phyloP scores from a whole-genome alignment of 2,329 filamentous ascomycete species.

The Neospermospora avenae region DNA sequence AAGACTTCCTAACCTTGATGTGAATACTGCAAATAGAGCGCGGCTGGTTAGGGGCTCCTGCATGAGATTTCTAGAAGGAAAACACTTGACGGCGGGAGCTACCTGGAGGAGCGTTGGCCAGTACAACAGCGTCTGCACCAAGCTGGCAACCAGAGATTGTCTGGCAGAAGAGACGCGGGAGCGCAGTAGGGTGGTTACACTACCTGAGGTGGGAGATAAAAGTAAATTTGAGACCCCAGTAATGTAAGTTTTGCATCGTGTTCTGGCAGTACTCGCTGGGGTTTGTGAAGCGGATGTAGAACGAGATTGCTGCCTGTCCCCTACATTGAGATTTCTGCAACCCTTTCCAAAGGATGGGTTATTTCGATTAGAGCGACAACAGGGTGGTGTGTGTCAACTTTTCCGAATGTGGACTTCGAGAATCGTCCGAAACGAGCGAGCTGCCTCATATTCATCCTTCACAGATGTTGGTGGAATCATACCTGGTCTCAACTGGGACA shows the following conservation, averaged over 20 bases:
- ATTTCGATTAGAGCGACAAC: background rate
- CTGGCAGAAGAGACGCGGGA: background rate
- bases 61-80: background rate
- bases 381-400: background rate
- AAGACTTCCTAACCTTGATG: background rate
- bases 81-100: background rate
- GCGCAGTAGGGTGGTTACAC: background rate
- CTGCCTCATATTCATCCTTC: background rate
- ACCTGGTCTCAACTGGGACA: background rate
- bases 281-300: background rate
- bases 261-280: background rate
- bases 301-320: background rate
- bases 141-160: background rate
- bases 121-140: background rate
- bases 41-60: background rate
- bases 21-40: background rate
- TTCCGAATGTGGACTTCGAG: background rate
- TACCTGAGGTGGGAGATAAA: background rate
- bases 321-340: background rate
- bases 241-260: background rate
- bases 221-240: background rate
- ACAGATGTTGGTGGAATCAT: background rate
- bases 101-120: background rate
- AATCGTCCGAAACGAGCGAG: background rate
- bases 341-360: background rate